Conservation (phyloP, 306 rosid genomes). For the Glycine latifolia region DNA sequence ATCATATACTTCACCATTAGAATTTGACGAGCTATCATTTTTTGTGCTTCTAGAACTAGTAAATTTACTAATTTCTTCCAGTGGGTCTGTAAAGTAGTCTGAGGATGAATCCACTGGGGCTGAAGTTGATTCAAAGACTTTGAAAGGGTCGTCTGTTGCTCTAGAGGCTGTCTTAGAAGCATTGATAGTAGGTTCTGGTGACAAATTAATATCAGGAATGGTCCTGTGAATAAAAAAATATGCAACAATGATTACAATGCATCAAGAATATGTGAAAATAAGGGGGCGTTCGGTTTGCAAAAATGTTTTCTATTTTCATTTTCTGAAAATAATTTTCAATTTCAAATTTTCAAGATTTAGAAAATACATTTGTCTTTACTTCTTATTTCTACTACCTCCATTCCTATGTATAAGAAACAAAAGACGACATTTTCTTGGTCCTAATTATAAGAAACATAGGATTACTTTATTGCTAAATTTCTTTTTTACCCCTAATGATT, state of each 20-base stretch:
- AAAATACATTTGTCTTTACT: too few relatives aligned
- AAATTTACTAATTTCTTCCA: slow-evolving; percentile 75
- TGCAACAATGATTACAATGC: slow-evolving; percentile 37
- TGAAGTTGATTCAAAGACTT: slow-evolving; percentile 61
- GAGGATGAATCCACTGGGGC: slow-evolving; percentile 51
- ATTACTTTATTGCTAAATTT: too few relatives aligned
- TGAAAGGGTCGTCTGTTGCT: slow-evolving; percentile 71
- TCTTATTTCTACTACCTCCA: too few relatives aligned
- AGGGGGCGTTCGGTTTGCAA: not conserved
- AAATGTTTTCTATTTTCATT: too few relatives aligned
- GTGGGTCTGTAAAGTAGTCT: slow-evolving; percentile 65
- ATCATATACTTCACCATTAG: slow-evolving; percentile 68
- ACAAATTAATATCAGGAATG: slow-evolving; percentile 65
- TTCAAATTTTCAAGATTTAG: too few relatives aligned
- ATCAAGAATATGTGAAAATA: slow-evolving; percentile 38
- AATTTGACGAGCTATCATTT: slow-evolving; percentile 52
- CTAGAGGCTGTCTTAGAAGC: slow-evolving; percentile 62
- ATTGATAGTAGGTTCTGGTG: slow-evolving; percentile 59
- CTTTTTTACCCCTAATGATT: too few relatives aligned
- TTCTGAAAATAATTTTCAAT: too few relatives aligned
- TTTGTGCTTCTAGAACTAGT: slow-evolving; percentile 67
- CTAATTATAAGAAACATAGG: too few relatives aligned
- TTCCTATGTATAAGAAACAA: too few relatives aligned
- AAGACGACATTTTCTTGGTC: too few relatives aligned
- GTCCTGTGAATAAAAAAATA: slow-evolving; percentile 65